phyloP scores from a whole-genome alignment of 2,329 filamentous ascomycete species.

The Coleophoma eucalyptorum region DNA sequence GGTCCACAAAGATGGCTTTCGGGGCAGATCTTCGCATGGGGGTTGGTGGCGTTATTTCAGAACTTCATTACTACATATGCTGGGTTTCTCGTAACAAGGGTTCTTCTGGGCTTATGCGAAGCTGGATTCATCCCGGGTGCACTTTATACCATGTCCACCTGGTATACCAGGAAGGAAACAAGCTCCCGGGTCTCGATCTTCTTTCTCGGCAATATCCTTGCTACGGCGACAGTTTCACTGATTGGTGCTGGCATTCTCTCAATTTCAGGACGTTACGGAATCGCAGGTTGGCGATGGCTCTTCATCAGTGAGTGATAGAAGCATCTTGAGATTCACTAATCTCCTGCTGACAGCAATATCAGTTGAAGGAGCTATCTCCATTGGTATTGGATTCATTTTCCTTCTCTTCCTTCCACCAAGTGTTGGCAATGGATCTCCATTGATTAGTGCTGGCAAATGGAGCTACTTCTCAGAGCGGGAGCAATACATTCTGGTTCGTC shows the following conservation, averaged over 20 bases:
- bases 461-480: slow-evolving; percentile 40
- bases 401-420: slow-evolving; percentile 33
- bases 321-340: no score
- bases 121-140: slow-evolving; percentile 22
- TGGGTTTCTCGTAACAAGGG: background rate
- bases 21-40: slow-evolving; percentile 27
- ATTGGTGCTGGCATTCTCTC: slow-evolving; percentile 36
- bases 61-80: slow-evolving; percentile 35
- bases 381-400: slow-evolving; percentile 22
- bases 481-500: slow-evolving; percentile 34
- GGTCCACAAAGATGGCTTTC: slow-evolving; percentile 19
- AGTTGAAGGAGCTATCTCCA: background rate
- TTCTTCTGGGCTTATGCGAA: background rate
- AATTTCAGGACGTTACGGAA: background rate
- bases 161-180: slow-evolving; percentile 56
- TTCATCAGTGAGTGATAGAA: background rate
- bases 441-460: slow-evolving; percentile 33
- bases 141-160: slow-evolving; percentile 56
- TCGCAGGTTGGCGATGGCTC: slow-evolving; percentile 4
- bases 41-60: slow-evolving; percentile 24
- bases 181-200: slow-evolving; percentile 56
- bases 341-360: no score
- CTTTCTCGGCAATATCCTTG: slow-evolving; percentile 51
- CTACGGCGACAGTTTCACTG: slow-evolving; percentile 54
- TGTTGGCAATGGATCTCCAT: slow-evolving; percentile 29